Percentiles rank a stretch among this genome's conserved stretches.
These are phyloP conservation scores for Phaeomoniella chlamydospora DNA, from an alignment of 2,329 filamentous ascomycete genomes.

Conservation along the genomic window DNA sequence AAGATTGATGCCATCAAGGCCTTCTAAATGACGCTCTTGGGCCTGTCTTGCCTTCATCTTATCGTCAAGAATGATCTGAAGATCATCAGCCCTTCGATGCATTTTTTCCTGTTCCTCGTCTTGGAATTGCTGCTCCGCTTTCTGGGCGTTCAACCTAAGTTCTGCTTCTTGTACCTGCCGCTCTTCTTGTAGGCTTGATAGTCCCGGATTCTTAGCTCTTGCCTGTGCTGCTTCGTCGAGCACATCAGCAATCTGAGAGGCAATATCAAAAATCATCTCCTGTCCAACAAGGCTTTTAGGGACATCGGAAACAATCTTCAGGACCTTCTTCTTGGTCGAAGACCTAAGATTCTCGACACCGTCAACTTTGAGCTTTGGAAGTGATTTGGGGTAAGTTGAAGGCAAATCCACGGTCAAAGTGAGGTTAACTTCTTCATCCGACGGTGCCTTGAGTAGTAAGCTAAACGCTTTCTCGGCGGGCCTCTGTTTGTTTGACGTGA, in stretches of 20 bases:
- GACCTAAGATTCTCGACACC: constrained; percentile 46
- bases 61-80: not conserved
- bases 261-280: constrained; percentile 52
- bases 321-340: constrained; percentile 58
- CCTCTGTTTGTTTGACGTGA: too few relatives aligned
- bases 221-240: constrained; percentile 75
- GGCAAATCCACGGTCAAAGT: constrained; percentile 69
- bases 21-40: not conserved
- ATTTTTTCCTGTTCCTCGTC: not conserved
- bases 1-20: not conserved
- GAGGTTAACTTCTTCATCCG: constrained; percentile 56
- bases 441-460: constrained; percentile 59
- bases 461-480: constrained; percentile 67
- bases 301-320: constrained; percentile 53
- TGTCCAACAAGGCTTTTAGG: constrained; percentile 50
- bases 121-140: constrained; percentile 28
- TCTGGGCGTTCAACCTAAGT: constrained; percentile 37
- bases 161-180: constrained; percentile 68
- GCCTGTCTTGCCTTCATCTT: not conserved
- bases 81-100: not conserved
- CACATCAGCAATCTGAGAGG: constrained; percentile 48
- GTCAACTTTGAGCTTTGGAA: constrained; percentile 48
- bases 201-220: constrained; percentile 57
- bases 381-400: constrained; percentile 78
- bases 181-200: constrained; percentile 82